These are phyloP conservation scores for Chytriomyces sp. DNA, from an alignment of 192 early-diverging fungal species.

Conservation along the genomic window DNA sequence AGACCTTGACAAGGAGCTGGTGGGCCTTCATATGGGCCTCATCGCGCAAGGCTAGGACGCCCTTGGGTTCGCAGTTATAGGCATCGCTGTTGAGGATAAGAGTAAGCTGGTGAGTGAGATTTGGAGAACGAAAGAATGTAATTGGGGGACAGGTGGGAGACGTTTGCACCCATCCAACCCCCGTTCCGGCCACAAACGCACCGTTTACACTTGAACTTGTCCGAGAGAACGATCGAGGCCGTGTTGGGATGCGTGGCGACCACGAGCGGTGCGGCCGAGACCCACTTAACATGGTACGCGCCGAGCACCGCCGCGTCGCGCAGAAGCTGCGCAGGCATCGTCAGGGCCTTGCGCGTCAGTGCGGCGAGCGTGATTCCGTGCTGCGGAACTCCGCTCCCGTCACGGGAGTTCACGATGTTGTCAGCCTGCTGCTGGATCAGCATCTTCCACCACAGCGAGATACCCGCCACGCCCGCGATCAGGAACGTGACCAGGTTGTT, in stretches of 20 bases:
- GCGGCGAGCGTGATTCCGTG: slow-evolving; percentile 1
- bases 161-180: background rate
- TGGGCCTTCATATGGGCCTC: background rate
- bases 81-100: background rate
- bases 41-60: slow-evolving; percentile 7
- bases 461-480: background rate
- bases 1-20: background rate
- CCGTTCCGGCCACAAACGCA: background rate
- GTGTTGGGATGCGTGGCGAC: slow-evolving; percentile 10
- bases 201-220: slow-evolving; percentile 17
- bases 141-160: too few species aligned
- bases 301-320: slow-evolving; percentile 2
- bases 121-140: background rate
- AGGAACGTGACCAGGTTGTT: slow-evolving; percentile 11
- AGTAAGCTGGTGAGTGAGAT: background rate
- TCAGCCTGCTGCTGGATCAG: background rate
- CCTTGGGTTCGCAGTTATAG: slow-evolving; percentile 9
- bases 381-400: background rate
- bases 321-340: background rate
- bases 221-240: slow-evolving; percentile 20
- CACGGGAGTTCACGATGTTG: background rate
- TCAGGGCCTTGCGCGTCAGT: slow-evolving; percentile 13
- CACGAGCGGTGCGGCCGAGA: slow-evolving; percentile 12
- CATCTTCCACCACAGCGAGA: slow-evolving; percentile 23
- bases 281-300: slow-evolving; percentile 22